Base-by-base conservation (phyloP, 2,329 filamentous ascomycete species). In the Pseudogymnoascus sp. region DNA sequence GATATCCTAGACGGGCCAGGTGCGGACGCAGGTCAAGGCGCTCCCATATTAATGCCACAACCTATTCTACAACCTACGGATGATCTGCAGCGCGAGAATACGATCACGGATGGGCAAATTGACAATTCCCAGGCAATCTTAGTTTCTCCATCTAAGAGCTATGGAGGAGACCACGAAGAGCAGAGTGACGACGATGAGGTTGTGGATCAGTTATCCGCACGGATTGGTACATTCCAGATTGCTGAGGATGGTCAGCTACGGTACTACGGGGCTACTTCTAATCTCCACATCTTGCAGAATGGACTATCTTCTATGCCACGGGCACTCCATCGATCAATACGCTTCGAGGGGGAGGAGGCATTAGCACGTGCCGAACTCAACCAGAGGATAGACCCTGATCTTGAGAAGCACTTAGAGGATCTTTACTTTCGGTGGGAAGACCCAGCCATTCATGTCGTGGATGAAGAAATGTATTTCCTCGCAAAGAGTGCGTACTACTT, bases 211-310 rank as follows among this genome's bases (percentile, higher is more conserved):
- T 59, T 65, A 37, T 59, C 63, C 2, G 37, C 56, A 42, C 61
- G 61, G 23, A n/a, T 66, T 42, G 65, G 65, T 10, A 26, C 37
- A 33, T 59, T 66, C 13, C 64, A 66, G 35, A 60, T 66, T 37
- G 60, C 64, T n/a, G 62, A 62, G 44, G 65, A 65, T 59, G 65
- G 65, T 21, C 64, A 66, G 50, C 29, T 64, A 23, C 65, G 65
- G 29, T 66, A 64, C 44, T 66, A 60, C 62, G 65, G 65, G 15
- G 61, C 65, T 37, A 66, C 65, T 4, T 60, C 44, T 42, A 66
- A 66, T 59, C 56, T 66, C 2, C 59, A 66, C 60, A 56, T 66
- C 21, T 50, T 64, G 21, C 59, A 65, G 17, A 64, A 63, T 33
- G 50, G 59, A 26, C n/a, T 44, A 17, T 44, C 29, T 46, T 63